Percentiles rank a stretch among this genome's conserved stretches.
Evolutionary conservation across 1,284 basidiomycete species (phyloP).

Genomic region (Tetrapyrgos nigripes): DNA sequence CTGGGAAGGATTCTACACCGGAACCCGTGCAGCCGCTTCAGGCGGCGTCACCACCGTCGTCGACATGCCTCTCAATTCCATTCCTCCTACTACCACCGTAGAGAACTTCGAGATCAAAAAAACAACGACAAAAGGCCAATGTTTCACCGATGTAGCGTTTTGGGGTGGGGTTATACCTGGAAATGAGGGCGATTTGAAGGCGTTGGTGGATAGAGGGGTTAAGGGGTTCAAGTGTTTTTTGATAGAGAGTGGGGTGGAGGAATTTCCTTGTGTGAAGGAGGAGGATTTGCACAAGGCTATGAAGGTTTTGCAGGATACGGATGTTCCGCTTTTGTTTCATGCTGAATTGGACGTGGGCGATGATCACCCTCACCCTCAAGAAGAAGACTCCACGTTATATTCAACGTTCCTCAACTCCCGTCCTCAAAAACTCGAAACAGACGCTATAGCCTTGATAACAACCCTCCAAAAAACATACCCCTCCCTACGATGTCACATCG

Average conservation of each 20-base stretch:
- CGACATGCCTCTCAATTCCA: slow-evolving; percentile 96
- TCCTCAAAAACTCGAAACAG: slow-evolving; percentile 77
- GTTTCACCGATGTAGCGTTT: slow-evolving; percentile 88
- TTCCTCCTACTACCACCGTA: slow-evolving; percentile 91
- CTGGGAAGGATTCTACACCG: slow-evolving; percentile 95
- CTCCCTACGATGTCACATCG: slow-evolving; percentile 85
- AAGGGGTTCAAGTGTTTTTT: slow-evolving; percentile 97
- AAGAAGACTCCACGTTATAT: slow-evolving; percentile 63
- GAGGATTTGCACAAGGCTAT: slow-evolving; percentile 57
- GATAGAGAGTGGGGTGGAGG: slow-evolving; percentile 93
- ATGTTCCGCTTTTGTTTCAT: slow-evolving; percentile 85
- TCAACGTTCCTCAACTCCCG: slow-evolving; percentile 85
- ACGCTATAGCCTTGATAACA: slow-evolving; percentile 81
- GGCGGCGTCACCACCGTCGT: slow-evolving; percentile 93
- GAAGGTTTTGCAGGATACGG: slow-evolving; percentile 54
- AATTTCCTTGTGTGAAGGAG: slow-evolving; percentile 87
- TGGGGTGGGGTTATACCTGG: slow-evolving; percentile 95
- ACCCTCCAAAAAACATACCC: slow-evolving; percentile 68
- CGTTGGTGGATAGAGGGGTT: slow-evolving; percentile 79
- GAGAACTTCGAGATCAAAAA: slow-evolving; percentile 76
- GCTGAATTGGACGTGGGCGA: slow-evolving; percentile 74
- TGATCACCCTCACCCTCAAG: neutral
- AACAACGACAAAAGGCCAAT: slow-evolving; percentile 73
- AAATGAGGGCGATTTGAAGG: slow-evolving; percentile 79
- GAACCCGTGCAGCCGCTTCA: slow-evolving; percentile 86